phyloP scores from a whole-genome alignment of 345 rosid species.

The Mallotus nudiflorus region DNA sequence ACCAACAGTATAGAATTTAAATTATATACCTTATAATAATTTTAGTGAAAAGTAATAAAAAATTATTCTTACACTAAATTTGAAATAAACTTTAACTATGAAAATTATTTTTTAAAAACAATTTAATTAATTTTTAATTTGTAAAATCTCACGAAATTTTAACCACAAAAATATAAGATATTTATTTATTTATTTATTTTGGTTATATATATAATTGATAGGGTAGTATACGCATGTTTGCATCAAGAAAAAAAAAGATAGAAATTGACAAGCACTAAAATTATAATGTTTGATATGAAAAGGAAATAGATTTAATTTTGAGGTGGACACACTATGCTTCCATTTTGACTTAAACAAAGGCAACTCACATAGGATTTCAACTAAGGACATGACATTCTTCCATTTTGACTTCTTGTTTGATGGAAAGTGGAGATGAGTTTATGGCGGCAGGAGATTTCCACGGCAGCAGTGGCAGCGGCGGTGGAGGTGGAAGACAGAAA shows the following conservation, averaged over 20 bases:
- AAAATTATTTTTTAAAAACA: too few relatives aligned
- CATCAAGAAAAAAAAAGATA: not conserved
- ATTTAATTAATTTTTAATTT: too few relatives aligned
- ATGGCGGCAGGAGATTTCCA: slow-evolving; percentile 2
- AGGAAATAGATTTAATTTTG: not conserved
- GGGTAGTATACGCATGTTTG: not conserved
- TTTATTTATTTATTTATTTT: too few relatives aligned
- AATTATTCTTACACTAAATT: too few relatives aligned
- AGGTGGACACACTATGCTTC: not conserved
- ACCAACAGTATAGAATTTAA: too few relatives aligned
- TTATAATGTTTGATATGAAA: not conserved
- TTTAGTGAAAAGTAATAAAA: too few relatives aligned
- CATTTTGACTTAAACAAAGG: not conserved
- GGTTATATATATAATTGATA: too few relatives aligned
- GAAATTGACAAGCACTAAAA: slow-evolving; percentile 30
- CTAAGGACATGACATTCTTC: not conserved
- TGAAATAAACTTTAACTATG: too few relatives aligned
- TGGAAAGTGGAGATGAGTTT: slow-evolving; percentile 21
- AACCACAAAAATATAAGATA: too few relatives aligned
- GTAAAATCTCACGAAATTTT: too few relatives aligned
- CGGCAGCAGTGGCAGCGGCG: not conserved
- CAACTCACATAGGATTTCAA: not conserved
- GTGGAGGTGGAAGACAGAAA: not conserved
- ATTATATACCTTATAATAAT: too few relatives aligned
- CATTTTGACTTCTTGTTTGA: slow-evolving; percentile 29